Evolutionary conservation across 73 alveolate genomes (phyloP), one percentile per base, ranked within the genome.

Genomic region (Paramecium primaurelia): DNA sequence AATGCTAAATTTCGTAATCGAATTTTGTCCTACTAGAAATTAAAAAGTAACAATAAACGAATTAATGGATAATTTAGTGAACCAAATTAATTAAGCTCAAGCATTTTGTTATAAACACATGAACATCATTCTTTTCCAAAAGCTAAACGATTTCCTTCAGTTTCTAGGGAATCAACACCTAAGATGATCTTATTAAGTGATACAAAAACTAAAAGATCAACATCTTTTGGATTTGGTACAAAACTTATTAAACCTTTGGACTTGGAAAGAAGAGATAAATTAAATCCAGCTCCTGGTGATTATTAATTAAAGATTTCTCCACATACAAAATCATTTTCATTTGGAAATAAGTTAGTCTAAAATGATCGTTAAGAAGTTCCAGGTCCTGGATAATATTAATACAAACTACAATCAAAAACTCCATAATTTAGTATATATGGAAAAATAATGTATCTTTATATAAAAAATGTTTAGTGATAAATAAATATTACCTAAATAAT

Each of bases 151-250:
- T 75, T 75, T 38, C 71, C 71, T 20, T 44, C 71, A 3, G 64
- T 49, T 49, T 45, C 44, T 9, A 80, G 34, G 25, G 54, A 80
- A 18, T 10, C 36, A 42, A 25, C 64, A 11, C 75, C 91, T 3
- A 47, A 42, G 20, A 44, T 80, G 49, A 4, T 49, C 18, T 36
- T 32, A 12, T 44, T 80, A 20, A 8, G 58, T 2, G 73, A 80
- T 44, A 80, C 91, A 8, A 42, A 20, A 40, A 25, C 91, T 2
- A 80, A 80, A 22, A 40, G 91, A 18, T 44, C 91, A 18, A 25
- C 77, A n/a, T 80, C 91, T 7, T 80, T 80, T 80, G 91, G 91
- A 9, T 80, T 45, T 80, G 91, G 91, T 25, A 25, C 49, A 10
- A 80, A 80, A 14, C 10, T 20, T 9, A 42, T 49, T 16, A 42